Base-by-base conservation (phyloP, 371 early-diverging fungal species). In the Mortierella sp. region DNA sequence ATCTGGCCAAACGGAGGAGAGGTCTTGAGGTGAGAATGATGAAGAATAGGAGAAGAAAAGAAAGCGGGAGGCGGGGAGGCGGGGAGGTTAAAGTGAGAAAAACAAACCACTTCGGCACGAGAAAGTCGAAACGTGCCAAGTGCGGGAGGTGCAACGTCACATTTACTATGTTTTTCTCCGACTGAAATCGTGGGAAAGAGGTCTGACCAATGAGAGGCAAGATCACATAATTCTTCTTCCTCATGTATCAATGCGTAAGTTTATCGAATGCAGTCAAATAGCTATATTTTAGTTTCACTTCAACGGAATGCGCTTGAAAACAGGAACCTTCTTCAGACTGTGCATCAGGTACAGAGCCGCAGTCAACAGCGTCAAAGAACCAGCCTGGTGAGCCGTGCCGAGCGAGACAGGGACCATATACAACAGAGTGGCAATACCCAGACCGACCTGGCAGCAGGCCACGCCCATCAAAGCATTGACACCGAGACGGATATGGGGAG, bases 321-420 rank as follows among this genome's bases (percentile, higher is more conserved):
- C 58, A 24, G 89, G 89, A 1, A 91, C 81, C 42, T 85, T 84
- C 53, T 87, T 88, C 52, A 97, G 79, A 21, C 90, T 83, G 72
- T 96, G 95, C 70, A 91, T 83, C 47, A 97, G 82, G 81, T 92
- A 94, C 60, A 95, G 79, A 14, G 92, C 88, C 4, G 91, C 81
- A 2, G 96, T 91, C 55, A 97, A 80, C 27, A 98, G 81, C n/a
- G 93, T 86, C 48, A 98, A 80, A 14, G 97, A 94, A 27, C 97
- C 97, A 28, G 93, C 94, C 81, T 99, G 99, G 84, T 99, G 99
- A 17, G 95, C 93, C 6, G 98, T 94, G 11, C 98, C 98, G 60
- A 96, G 82, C 31, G 93, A 88, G 52, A 97, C 89, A 17, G 98
- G 99, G 7, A 98, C 98, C 82, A 95, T 88, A 66, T 93, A 95